phyloP scores from a whole-genome alignment of 352 stramenopile species.

The Phytophthora citrophthora region DNA sequence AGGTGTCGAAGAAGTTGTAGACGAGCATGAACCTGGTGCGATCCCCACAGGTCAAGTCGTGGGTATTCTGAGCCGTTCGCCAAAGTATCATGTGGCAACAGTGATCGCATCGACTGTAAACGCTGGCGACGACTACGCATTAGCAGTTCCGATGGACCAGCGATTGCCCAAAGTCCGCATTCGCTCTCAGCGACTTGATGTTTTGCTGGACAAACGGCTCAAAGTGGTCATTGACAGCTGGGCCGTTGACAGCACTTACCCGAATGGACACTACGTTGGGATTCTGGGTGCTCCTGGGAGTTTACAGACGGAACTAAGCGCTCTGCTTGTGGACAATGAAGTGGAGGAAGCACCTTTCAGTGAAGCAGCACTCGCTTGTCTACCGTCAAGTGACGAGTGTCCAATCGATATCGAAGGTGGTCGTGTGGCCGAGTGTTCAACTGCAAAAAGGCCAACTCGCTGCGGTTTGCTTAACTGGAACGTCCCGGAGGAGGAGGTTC shows the following conservation, averaged over 20 bases:
- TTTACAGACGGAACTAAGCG: constrained; percentile 81
- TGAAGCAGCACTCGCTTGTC: constrained; percentile 81
- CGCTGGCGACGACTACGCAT: constrained; percentile 66
- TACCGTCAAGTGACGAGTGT: constrained; percentile 63
- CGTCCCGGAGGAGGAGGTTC: constrained; percentile 58
- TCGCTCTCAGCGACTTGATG: constrained; percentile 79
- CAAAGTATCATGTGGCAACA: constrained; percentile 72
- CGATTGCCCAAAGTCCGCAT: constrained; percentile 83
- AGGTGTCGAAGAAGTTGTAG: constrained; percentile 8
- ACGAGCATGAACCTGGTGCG: constrained; percentile 16
- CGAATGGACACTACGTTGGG: constrained; percentile 80
- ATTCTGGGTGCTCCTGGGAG: constrained; percentile 67
- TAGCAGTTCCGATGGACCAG: constrained; percentile 86
- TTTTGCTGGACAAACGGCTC: constrained; percentile 78
- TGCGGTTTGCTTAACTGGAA: constrained; percentile 75
- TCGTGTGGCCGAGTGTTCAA: constrained; percentile 76
- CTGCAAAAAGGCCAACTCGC: constrained; percentile 62
- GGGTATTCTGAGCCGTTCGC: constrained; percentile 81
- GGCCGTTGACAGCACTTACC: constrained; percentile 79
- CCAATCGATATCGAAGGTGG: constrained; percentile 65
- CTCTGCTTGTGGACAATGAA: constrained; percentile 84
- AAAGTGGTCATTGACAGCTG: constrained; percentile 86
- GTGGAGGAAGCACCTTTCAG: constrained; percentile 88
- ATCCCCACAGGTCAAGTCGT: constrained; percentile 87
- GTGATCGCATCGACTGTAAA: constrained; percentile 70